Conservation (phyloP, 345 rosid species). For the Hirschfeldia incana region DNA sequence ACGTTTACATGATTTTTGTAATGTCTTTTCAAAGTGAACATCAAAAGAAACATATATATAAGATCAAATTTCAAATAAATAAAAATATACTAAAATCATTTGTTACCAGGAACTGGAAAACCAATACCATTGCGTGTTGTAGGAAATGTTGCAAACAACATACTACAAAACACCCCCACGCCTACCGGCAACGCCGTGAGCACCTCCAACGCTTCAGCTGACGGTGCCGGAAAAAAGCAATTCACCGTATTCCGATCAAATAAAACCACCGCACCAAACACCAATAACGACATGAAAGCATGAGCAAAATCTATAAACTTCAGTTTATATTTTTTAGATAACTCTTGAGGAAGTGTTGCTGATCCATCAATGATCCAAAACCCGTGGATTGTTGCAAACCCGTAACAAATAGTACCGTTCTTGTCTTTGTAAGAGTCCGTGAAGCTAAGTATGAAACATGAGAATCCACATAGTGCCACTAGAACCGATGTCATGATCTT, state of each 20-base stretch:
- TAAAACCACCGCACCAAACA: conserved; percentile 72
- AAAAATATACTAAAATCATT: conserved; percentile 31
- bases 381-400: conserved; percentile 66
- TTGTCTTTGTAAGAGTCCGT: conserved; percentile 79
- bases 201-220: conserved; percentile 61
- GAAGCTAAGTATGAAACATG: conserved; percentile 71
- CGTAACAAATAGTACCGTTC: conserved; percentile 69
- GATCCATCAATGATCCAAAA: conserved; percentile 90
- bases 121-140: conserved; percentile 91
- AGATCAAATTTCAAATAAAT: neutral
- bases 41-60: neutral
- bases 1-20: neutral
- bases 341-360: conserved; percentile 52
- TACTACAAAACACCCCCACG: conserved; percentile 69
- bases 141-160: conserved; percentile 83
- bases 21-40: neutral
- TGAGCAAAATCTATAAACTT: conserved; percentile 75
- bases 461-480: conserved; percentile 61
- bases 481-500: conserved; percentile 59
- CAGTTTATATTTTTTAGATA: conserved; percentile 53
- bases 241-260: conserved; percentile 70
- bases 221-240: conserved; percentile 80
- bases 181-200: conserved; percentile 82
- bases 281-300: conserved; percentile 71
- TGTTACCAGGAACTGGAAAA: conserved; percentile 57